Base-by-base conservation (phyloP, 768 basidiomycete species). In the Lactarius pseudohatsudake region DNA sequence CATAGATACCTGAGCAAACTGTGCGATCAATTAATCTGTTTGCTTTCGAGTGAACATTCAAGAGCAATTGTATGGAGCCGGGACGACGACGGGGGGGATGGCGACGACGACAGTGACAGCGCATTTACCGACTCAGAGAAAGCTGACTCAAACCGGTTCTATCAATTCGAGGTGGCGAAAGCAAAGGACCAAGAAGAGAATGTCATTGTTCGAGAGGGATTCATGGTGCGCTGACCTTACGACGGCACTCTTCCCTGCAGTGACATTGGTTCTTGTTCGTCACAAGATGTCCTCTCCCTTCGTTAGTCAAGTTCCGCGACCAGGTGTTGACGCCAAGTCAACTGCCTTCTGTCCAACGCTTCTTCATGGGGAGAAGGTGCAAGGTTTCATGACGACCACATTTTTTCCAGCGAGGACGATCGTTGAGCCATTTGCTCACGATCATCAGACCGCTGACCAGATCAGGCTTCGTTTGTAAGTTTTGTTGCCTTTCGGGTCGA, bases 131-230 rank as follows among this genome's bases (percentile, higher is more conserved):
- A 78, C 2, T 75, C 81, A 6, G 81, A 79, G 0, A 76, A 84
- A 13, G 79, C 80, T 16, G 77, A 79, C 15, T 75, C 73, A 3
- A 83, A 83, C 45, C 77, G 85, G 7, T 75, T 87, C 64, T 84
- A 81, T 69, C 79, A 78, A 0, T 87, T 85, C 59, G 80, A 83
- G 60, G 86, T 87, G 1, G 74, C 79, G 0, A 84, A 86, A 72
- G 85, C 81, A 3, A 79, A 79, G 22, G 84, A 86, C 55, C 83
- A 86, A 69, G 84, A 83, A 59, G 86, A 86, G 70, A 76, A 78
- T 4, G 83, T 85, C 4, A 70, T 72, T 2, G 72, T 75, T 8
- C 76, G 76, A 22, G 73, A 75, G 1, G 85, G 85, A 0, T 85
- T 86, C 68, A 75, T 71, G 69, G 86, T 85, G 70, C 76, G 56